phyloP scores from a whole-genome alignment of 1,284 basidiomycete genomes.

The Anthracocystis setariae region DNA sequence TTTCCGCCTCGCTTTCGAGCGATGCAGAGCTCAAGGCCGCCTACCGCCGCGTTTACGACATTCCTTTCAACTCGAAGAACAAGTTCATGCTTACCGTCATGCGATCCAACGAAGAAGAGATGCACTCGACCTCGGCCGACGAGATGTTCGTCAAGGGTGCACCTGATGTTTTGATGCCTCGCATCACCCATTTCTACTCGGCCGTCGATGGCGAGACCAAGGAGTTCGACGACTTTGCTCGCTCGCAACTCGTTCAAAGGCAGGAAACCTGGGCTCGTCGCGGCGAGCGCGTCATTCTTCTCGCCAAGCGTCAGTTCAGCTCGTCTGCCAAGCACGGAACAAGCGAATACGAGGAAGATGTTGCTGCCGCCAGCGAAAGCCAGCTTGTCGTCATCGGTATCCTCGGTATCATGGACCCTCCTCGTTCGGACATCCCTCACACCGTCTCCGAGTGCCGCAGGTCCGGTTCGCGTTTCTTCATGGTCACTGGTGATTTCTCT shows the following conservation, averaged over 20 bases:
- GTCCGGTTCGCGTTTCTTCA: constrained; percentile 76
- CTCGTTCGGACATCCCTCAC: constrained; percentile 74
- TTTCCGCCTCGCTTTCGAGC: constrained; percentile 71
- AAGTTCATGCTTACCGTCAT: constrained; percentile 75
- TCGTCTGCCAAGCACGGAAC: constrained; percentile 25
- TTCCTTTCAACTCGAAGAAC: constrained; percentile 75
- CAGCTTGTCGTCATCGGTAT: constrained; percentile 75
- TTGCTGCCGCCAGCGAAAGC: constrained; percentile 58
- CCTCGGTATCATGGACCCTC: constrained; percentile 76
- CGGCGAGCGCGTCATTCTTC: constrained; percentile 75
- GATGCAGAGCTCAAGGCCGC: constrained; percentile 64
- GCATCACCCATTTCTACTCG: constrained; percentile 52
- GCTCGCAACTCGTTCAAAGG: constrained; percentile 25
- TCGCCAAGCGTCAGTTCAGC: constrained; percentile 68
- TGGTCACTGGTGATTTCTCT: constrained; percentile 77
- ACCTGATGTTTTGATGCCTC: constrained; percentile 69
- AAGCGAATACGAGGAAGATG: constrained; percentile 27
- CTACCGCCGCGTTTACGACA: constrained; percentile 69
- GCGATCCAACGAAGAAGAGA: constrained; percentile 65
- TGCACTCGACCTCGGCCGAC: constrained; percentile 53
- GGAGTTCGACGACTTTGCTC: constrained; percentile 22
- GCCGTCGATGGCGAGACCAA: constrained; percentile 29
- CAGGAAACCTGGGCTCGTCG: constrained; percentile 71
- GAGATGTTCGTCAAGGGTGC: constrained; percentile 59
- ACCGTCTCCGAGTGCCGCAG: constrained; percentile 72